Conservation (phyloP, 805 yeast genomes). For the Pichia deserticola region DNA sequence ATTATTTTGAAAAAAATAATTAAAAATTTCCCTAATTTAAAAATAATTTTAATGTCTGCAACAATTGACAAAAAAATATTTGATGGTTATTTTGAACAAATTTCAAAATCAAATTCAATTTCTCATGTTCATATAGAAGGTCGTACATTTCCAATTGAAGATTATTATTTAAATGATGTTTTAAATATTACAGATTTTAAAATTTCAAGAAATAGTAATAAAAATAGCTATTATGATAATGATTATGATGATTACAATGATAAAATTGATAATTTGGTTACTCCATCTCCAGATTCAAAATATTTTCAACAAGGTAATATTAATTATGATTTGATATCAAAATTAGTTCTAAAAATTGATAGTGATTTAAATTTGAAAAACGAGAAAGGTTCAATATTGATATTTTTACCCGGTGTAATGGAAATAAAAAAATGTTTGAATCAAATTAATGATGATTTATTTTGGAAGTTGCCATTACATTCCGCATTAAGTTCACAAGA, state of each 20-base stretch:
- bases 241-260: conserved; percentile 9
- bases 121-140: conserved; percentile 79
- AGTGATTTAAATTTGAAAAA: conserved; percentile 32
- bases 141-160: conserved; percentile 85
- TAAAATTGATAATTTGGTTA: conserved; percentile 30
- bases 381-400: conserved; percentile 65
- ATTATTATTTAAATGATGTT: conserved; percentile 63
- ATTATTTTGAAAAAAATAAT: conserved; percentile 64
- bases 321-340: conserved; percentile 64
- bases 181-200: conserved; percentile 51
- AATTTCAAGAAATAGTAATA: conserved; percentile 24
- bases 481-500: conserved; percentile 80
- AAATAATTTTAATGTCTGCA: conserved; percentile 85
- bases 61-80: conserved; percentile 73
- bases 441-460: conserved; percentile 22
- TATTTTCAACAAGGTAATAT: conserved; percentile 62
- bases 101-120: conserved; percentile 29
- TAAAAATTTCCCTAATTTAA: conserved; percentile 44
- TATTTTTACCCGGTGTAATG: conserved; percentile 86
- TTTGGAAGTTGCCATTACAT: conserved; percentile 67
- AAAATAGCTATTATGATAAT: neutral
- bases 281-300: conserved; percentile 57
- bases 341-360: conserved; percentile 49
- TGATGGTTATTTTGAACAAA: conserved; percentile 51
- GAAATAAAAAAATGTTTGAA: conserved; percentile 67